Percentiles rank a stretch among this genome's conserved stretches.
phyloP scores from a whole-genome alignment of 2,329 filamentous ascomycete species.

The Blumeria graminis region DNA sequence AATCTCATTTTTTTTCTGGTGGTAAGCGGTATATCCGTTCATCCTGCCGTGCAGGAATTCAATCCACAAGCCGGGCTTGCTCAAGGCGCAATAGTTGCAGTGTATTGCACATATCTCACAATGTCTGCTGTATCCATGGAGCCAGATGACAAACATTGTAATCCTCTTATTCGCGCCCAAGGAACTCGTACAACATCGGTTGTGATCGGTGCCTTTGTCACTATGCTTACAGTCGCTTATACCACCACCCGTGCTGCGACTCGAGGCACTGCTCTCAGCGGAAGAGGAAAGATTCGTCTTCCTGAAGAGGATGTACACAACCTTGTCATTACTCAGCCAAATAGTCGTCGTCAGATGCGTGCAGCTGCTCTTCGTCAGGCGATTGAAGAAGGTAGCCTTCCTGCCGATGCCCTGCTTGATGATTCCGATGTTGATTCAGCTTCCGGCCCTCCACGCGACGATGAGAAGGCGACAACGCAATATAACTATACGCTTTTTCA shows the following conservation, averaged over 20 bases:
- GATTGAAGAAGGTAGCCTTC: conserved; percentile 76
- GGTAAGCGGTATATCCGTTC: conserved; percentile 66
- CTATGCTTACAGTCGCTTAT: conserved; percentile 90
- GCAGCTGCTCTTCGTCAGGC: conserved; percentile 75
- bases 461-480: conserved; percentile 72
- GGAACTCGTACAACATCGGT: conserved; percentile 78
- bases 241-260: conserved; percentile 92
- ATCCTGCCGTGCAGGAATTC: conserved; percentile 70
- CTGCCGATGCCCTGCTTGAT: conserved; percentile 61
- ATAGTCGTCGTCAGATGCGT: conserved; percentile 65
- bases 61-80: conserved; percentile 87
- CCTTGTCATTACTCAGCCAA: conserved; percentile 67
- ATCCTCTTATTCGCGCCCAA: conserved; percentile 66
- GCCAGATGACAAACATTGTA: conserved; percentile 82
- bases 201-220: conserved; percentile 80
- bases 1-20: conserved; percentile 67
- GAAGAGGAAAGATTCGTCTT: conserved; percentile 33
- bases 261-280: conserved; percentile 55
- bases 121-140: conserved; percentile 98
- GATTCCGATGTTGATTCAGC: conserved; percentile 39
- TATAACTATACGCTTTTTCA: conserved; percentile 96
- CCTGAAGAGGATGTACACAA: conserved; percentile 62
- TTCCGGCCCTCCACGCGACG: conserved; percentile 45
- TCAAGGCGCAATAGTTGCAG: conserved; percentile 90
- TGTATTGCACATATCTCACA: conserved; percentile 96